Evolutionary conservation across 2,329 filamentous ascomycete species (phyloP), one percentile per base, ranked within the genome.

Genomic region (Aphanocladium album): DNA sequence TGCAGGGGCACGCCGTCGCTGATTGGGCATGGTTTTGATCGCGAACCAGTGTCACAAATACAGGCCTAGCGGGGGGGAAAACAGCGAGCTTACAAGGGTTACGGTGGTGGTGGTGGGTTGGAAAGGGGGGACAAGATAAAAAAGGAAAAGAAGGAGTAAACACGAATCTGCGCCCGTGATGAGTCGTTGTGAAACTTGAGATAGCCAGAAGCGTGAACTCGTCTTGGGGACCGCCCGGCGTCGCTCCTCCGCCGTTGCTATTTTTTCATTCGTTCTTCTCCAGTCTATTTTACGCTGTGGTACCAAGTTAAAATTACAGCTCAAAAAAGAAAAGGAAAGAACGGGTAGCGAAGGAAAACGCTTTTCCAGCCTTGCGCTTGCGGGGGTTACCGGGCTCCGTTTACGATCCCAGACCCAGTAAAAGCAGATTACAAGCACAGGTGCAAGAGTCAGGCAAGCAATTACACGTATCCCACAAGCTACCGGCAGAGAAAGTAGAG

Each of bases 371-470:
- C 41, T 46, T 35, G 53, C 39, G 52, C 51, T 33, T 33, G 49
- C 49, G 16, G 19, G 41, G 52, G 16, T 23, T 12, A 12, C 23
- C 21, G 14, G 50, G 50, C 50, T 53, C 53, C 41, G 27, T 46
- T 46, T 35, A 23, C 41, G 53, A 56, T 56, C 53, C 39, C 41
- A 17, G 41, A 56, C 53, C 39, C 41, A 46, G 21, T 46, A 46
- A 56, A 56, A 45, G 25, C 41, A 56, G 53, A 56, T 56, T 45
- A 33, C 39, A 46, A 33, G 49, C 50, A 53, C 50, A 23, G 33
- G 21, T 39, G 41, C 47, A 33, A 51, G 47, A 51, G 47, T 51
- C 47, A 51, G 47, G 23, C 14, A 5, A 47, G 25, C 45, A 25
- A 14, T 27, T 25, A 12, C 19, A 25, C 25, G n/a, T 5, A 19